phyloP scores from a whole-genome alignment of 495 filamentous ascomycete species.

The Penicillium herquei region DNA sequence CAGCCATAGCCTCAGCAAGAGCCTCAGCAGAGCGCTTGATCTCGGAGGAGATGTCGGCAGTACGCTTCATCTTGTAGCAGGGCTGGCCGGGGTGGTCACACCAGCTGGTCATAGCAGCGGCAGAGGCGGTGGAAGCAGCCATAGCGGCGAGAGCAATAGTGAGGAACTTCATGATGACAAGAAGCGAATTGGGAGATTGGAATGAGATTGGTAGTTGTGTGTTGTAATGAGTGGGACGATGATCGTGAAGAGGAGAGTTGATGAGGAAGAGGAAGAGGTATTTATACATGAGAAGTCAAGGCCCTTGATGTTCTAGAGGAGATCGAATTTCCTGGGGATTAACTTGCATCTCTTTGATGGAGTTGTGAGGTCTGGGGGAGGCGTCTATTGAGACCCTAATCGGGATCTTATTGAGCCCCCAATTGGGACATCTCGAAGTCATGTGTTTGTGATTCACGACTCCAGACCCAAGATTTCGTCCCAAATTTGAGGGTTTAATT shows the following conservation, averaged over 20 bases:
- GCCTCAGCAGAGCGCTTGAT: slow-evolving; percentile 53
- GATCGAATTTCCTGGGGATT: background rate
- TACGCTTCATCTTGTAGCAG: slow-evolving; percentile 34
- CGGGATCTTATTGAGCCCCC: no score
- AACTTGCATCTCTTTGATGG: no score
- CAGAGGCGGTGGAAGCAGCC: slow-evolving; percentile 35
- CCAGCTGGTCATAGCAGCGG: slow-evolving; percentile 35
- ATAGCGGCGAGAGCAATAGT: slow-evolving; percentile 37
- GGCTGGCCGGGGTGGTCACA: slow-evolving; percentile 33
- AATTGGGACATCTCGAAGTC: background rate
- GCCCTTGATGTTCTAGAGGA: background rate
- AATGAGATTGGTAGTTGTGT: slow-evolving; percentile 4
- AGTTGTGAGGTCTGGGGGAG: background rate
- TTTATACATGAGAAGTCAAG: background rate
- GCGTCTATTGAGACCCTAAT: slow-evolving; percentile 2
- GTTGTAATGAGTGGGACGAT: slow-evolving; percentile 13
- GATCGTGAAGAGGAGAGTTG: slow-evolving; percentile 11
- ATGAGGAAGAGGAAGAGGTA: background rate
- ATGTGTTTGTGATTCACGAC: no score
- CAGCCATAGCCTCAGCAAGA: slow-evolving; percentile 43
- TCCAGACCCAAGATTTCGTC: no score
- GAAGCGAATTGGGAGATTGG: slow-evolving; percentile 7
- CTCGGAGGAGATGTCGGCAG: slow-evolving; percentile 30
- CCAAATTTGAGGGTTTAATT: no score
- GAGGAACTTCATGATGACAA: slow-evolving; percentile 49